A percentile compares a stretch with the other conserved stretches of the same genome.
These are phyloP conservation scores for Marchantia polymorpha DNA, from an alignment of 225 moss, liverwort and hornwort species.

Conservation along the genomic window DNA sequence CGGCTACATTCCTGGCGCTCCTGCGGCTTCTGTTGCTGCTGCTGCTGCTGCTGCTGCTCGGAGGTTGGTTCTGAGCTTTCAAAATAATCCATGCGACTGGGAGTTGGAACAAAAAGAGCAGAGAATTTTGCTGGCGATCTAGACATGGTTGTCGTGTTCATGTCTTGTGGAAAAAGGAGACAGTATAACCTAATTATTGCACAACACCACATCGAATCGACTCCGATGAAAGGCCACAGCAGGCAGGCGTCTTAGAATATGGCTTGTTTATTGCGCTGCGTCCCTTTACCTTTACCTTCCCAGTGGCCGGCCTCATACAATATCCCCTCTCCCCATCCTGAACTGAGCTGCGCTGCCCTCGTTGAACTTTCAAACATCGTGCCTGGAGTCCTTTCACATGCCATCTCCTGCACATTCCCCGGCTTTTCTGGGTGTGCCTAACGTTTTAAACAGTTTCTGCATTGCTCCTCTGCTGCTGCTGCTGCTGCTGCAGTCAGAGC, in stretches of 20 bases:
- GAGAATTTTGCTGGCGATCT: background rate
- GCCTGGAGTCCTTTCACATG: background rate
- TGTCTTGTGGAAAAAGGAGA: constrained; percentile 4
- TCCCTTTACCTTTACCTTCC: background rate
- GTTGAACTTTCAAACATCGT: background rate
- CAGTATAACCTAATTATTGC: background rate
- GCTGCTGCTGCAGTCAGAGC: background rate
- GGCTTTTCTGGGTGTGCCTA: background rate
- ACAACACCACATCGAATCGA: background rate
- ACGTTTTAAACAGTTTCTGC: background rate
- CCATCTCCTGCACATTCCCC: background rate
- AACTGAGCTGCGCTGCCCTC: background rate
- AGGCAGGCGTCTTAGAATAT: too few relatives aligned
- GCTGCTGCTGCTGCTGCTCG: background rate
- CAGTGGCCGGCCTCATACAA: background rate
- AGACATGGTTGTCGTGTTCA: constrained; percentile 12
- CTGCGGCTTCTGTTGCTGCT: background rate
- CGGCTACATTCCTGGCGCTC: background rate
- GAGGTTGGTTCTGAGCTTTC: background rate
- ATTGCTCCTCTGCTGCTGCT: background rate
- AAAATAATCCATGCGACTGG: background rate
- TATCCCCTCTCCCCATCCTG: background rate
- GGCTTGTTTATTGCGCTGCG: too few relatives aligned
- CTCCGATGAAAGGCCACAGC: too few relatives aligned
- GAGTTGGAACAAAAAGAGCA: background rate